These are phyloP conservation scores for Xylaria flabelliformis DNA, from an alignment of 495 filamentous ascomycete genomes.

Conservation along the genomic window DNA sequence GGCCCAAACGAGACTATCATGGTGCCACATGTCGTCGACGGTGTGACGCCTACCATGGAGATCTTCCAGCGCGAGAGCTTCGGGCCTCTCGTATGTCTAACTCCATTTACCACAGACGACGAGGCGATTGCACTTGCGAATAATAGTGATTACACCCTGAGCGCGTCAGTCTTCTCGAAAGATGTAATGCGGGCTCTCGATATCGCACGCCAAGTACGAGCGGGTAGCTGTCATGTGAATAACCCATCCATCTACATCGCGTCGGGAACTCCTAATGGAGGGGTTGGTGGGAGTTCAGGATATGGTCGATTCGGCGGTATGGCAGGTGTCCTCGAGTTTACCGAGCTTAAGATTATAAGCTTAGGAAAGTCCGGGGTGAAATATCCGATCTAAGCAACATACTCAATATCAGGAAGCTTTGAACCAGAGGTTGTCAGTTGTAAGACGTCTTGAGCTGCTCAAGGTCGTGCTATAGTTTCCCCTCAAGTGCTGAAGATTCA, in stretches of 20 bases:
- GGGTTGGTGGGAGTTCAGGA: conserved; percentile 44
- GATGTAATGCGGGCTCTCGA: conserved; percentile 43
- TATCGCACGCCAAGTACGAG: conserved; percentile 38
- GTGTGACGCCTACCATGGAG: conserved; percentile 40
- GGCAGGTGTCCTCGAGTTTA: conserved; percentile 41
- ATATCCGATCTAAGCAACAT: conserved; percentile 32
- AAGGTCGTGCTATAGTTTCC: neutral
- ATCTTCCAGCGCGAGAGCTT: conserved; percentile 44
- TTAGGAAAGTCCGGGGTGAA: conserved; percentile 36
- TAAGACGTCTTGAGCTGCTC: neutral
- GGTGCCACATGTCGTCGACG: conserved; percentile 41
- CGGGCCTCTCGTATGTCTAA: conserved; percentile 42
- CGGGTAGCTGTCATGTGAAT: conserved; percentile 45
- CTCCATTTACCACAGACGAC: conserved; percentile 38
- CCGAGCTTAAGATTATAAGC: conserved; percentile 44
- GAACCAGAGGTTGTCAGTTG: neutral
- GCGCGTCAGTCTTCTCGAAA: conserved; percentile 43
- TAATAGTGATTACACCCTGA: conserved; percentile 43
- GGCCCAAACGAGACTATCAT: conserved; percentile 41
- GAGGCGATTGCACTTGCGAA: conserved; percentile 45
- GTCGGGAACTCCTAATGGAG: conserved; percentile 43
- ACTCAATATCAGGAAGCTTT: neutral
- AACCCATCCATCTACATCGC: conserved; percentile 46
- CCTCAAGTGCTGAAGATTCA: no score
- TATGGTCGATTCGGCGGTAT: conserved; percentile 48